phyloP scores from a whole-genome alignment of 108 stramenopile species.

The Cylindrotheca closterium region DNA sequence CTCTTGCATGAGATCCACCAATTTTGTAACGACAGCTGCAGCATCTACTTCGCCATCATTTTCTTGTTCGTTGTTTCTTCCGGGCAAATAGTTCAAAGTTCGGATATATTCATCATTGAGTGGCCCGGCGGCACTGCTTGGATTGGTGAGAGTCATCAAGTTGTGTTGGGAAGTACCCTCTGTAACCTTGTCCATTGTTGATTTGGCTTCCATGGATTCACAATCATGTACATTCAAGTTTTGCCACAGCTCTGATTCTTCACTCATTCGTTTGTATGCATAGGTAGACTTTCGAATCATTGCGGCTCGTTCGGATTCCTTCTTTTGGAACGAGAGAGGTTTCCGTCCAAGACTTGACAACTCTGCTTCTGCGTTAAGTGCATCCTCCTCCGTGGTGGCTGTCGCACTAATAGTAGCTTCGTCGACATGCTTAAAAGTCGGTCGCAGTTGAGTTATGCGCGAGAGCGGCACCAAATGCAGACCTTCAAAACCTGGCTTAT shows the following conservation, averaged over 20 bases:
- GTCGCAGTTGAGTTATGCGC: slow-evolving; percentile 70
- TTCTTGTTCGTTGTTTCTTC: slow-evolving; percentile 16
- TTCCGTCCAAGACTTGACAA: slow-evolving; percentile 14
- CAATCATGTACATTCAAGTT: slow-evolving; percentile 55
- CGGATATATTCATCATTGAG: slow-evolving; percentile 32
- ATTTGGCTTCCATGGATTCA: slow-evolving; percentile 21
- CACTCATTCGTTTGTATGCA: slow-evolving; percentile 76
- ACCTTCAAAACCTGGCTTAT: slow-evolving; percentile 12
- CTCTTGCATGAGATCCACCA: slow-evolving; percentile 57
- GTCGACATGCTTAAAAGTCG: slow-evolving; percentile 67
- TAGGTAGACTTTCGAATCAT: slow-evolving; percentile 70
- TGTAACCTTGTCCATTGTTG: slow-evolving; percentile 22
- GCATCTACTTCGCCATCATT: slow-evolving; percentile 4
- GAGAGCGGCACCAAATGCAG: slow-evolving; percentile 64
- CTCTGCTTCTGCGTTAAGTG: slow-evolving; percentile 18
- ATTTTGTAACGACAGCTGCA: slow-evolving; percentile 35
- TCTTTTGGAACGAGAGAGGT: slow-evolving; percentile 76
- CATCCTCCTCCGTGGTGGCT: slow-evolving; percentile 38
- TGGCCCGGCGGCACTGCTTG: neutral
- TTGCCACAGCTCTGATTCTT: slow-evolving; percentile 88
- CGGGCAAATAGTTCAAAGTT: slow-evolving; percentile 60
- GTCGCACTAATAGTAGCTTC: slow-evolving; percentile 38
- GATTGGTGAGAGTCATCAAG: neutral
- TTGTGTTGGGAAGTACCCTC: slow-evolving; percentile 5
- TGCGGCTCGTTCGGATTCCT: slow-evolving; percentile 81